phyloP scores from a whole-genome alignment of 768 basidiomycete genomes.

The Collybiopsis confluens region DNA sequence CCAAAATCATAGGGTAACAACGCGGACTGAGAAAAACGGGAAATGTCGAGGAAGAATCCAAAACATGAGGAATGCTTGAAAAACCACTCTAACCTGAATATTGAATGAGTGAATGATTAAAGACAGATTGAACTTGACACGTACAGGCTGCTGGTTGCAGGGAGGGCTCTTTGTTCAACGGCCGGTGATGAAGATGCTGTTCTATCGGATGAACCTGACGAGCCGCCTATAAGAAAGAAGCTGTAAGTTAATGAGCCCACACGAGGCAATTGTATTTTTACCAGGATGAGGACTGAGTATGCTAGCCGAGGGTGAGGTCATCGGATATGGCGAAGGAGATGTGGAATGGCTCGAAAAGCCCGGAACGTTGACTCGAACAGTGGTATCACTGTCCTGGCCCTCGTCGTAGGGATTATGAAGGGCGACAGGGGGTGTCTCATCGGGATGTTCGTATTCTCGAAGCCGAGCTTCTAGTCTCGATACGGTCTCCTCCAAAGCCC shows the following conservation, averaged over 20 bases:
- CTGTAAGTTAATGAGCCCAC: neutral
- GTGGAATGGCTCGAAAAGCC: neutral
- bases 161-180: neutral
- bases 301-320: conserved; percentile 12
- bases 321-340: conserved; percentile 6
- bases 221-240: conserved; percentile 25
- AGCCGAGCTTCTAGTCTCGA: conserved; percentile 52
- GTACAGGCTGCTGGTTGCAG: conserved; percentile 5
- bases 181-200: conserved; percentile 33
- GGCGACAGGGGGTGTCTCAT: conserved; percentile 41
- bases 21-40: conserved; percentile 30
- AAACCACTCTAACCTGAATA: conserved; percentile 51
- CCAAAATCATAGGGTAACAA: conserved; percentile 12
- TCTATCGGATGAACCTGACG: conserved; percentile 29
- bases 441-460: conserved; percentile 52
- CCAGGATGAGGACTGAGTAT: conserved; percentile 44
- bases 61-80: conserved; percentile 52
- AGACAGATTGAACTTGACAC: neutral
- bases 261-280: conserved; percentile 16
- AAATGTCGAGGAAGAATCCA: conserved; percentile 61
- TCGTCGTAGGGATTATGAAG: conserved; percentile 47
- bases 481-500: conserved; percentile 57
- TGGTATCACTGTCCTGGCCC: conserved; percentile 12
- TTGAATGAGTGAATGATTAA: conserved; percentile 8
- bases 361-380: conserved; percentile 11